phyloP scores from a whole-genome alignment of 2,329 filamentous ascomycete genomes.

The Diaporthe humulicola region DNA sequence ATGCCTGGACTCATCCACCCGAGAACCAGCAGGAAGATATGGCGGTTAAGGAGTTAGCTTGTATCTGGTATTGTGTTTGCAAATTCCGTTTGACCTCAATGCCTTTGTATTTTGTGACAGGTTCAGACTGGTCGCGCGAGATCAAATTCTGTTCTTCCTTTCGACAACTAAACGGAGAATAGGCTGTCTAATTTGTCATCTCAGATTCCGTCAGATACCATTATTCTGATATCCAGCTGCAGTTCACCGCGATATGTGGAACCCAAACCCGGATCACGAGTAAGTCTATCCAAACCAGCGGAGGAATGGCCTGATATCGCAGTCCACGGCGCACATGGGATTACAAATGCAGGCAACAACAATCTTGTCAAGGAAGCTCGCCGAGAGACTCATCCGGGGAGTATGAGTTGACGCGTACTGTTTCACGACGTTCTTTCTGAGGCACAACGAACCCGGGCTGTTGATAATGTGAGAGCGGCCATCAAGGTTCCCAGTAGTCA shows the following conservation, averaged over 20 bases:
- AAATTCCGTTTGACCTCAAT: no score
- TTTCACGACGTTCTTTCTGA: not conserved
- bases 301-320: not conserved
- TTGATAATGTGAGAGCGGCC: not conserved
- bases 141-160: not conserved
- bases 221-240: not conserved
- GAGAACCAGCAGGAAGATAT: no score
- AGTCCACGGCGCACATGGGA: accelerated
- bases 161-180: not conserved
- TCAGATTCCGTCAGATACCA: not conserved
- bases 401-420: not conserved
- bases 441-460: not conserved
- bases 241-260: not conserved
- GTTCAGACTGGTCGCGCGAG: not conserved
- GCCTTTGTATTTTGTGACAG: no score
- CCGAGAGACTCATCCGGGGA: not conserved
- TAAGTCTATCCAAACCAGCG: not conserved
- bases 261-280: not conserved
- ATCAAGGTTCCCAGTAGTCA: not conserved
- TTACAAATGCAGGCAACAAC: not conserved
- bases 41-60: no score
- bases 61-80: no score
- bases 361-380: not conserved
- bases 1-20: no score
- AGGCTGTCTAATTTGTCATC: not conserved